phyloP scores from a whole-genome alignment of 2,329 filamentous ascomycete species.

The Botrytis tulipae region DNA sequence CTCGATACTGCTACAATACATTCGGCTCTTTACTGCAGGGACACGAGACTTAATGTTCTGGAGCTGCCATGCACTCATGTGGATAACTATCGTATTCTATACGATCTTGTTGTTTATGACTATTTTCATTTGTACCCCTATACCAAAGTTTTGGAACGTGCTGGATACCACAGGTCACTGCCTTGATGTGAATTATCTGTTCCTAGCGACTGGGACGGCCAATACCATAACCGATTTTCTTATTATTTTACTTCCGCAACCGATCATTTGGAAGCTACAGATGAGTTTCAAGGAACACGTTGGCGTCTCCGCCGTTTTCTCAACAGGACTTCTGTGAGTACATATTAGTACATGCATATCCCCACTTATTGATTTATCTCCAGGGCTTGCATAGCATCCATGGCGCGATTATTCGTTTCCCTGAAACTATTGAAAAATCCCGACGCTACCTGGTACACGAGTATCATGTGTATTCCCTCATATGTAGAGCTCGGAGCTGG shows the following conservation, averaged over 20 bases:
- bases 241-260: constrained; percentile 3
- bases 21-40: neutral
- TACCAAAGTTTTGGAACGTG: neutral
- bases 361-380: fast-evolving
- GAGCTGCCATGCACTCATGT: constrained; percentile 7
- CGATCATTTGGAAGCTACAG: neutral
- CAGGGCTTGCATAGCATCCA: constrained; percentile 8
- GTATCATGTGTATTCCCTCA: constrained; percentile 5
- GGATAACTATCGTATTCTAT: neutral
- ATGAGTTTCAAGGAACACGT: constrained; percentile 13
- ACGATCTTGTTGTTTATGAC: neutral
- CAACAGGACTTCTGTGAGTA: constrained; percentile 1
- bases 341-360: neutral
- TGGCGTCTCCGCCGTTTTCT: constrained; percentile 5
- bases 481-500: neutral
- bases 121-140: neutral
- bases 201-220: neutral
- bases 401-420: neutral
- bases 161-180: constrained; percentile 1
- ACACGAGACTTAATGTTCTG: constrained; percentile 3
- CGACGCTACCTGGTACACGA: neutral
- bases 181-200: neutral
- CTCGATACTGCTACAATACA: constrained; percentile 8
- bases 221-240: constrained; percentile 4
- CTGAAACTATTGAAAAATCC: neutral